Conservation (phyloP, 2,329 filamentous ascomycete genomes). For the Akanthomyces muscarius region DNA sequence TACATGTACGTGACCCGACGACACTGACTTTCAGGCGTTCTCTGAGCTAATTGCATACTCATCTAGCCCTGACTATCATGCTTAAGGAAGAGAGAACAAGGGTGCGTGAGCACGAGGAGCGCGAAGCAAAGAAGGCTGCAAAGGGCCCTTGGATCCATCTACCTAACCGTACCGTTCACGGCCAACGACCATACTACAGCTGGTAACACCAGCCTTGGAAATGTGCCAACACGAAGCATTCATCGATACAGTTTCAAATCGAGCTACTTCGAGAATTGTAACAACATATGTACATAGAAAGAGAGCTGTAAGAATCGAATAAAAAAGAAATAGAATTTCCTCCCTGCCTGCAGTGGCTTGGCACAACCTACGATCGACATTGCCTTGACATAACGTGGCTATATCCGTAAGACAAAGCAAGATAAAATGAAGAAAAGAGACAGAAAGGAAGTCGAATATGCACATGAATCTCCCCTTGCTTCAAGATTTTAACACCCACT, state of each 20-base stretch:
- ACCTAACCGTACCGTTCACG: slow-evolving; percentile 77
- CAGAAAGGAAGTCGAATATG: not conserved
- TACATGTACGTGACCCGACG: slow-evolving; percentile 58
- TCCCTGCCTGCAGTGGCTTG: slow-evolving; percentile 21
- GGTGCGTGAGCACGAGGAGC: slow-evolving; percentile 74
- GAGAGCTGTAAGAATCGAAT: slow-evolving; percentile 7
- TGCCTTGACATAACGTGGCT: not conserved
- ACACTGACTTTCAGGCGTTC: not conserved
- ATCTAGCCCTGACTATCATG: slow-evolving; percentile 66
- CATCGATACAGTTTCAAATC: slow-evolving; percentile 16
- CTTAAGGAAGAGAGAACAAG: slow-evolving; percentile 93
- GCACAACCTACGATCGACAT: not conserved
- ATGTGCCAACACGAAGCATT: slow-evolving; percentile 13
- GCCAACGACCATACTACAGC: slow-evolving; percentile 83
- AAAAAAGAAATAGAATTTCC: not conserved
- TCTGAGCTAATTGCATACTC: slow-evolving; percentile 18
- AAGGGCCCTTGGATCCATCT: slow-evolving; percentile 82
- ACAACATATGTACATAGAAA: slow-evolving; percentile 32
- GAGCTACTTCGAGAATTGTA: slow-evolving; percentile 11
- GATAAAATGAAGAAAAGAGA: not conserved
- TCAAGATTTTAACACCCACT: not conserved
- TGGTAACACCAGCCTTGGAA: slow-evolving; percentile 56
- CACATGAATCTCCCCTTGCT: not conserved
- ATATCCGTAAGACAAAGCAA: not conserved
- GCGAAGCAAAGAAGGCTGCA: slow-evolving; percentile 68